Evolutionary conservation across 2,329 filamentous ascomycete genomes (phyloP).

Genomic region (Fusarium illudens): DNA sequence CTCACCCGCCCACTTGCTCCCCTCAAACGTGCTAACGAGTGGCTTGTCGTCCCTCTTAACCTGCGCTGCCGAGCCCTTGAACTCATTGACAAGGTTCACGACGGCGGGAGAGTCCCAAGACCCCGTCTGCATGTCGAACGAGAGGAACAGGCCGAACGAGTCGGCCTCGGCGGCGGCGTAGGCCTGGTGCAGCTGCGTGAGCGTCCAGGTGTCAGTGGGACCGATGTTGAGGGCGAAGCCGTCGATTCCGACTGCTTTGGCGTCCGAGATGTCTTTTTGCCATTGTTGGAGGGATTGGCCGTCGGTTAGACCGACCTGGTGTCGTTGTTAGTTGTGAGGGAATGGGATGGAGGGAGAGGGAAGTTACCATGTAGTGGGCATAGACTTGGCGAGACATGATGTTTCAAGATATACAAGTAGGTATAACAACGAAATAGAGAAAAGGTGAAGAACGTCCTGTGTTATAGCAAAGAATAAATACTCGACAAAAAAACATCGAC

Average conservation of each 20-base stretch:
- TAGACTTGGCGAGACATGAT: conserved; percentile 40
- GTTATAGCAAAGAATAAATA: neutral
- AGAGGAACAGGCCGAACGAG: conserved; percentile 50
- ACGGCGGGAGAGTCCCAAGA: conserved; percentile 42
- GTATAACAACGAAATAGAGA: neutral
- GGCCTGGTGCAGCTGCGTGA: conserved; percentile 43
- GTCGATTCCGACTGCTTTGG: conserved; percentile 50
- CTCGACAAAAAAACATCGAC: neutral
- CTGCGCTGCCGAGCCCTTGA: conserved; percentile 40
- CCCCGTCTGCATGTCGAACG: conserved; percentile 51
- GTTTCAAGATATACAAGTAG: neutral
- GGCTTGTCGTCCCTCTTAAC: conserved; percentile 45
- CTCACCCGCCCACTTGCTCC: conserved; percentile 50
- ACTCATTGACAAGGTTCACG: conserved; percentile 38
- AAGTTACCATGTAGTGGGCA: conserved; percentile 45
- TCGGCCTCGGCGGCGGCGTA: conserved; percentile 39
- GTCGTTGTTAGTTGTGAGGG: neutral
- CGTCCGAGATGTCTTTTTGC: conserved; percentile 46
- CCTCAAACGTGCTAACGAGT: conserved; percentile 63
- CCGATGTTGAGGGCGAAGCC: conserved; percentile 55
- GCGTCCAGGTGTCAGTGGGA: conserved; percentile 45
- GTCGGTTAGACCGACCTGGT: conserved; percentile 44
- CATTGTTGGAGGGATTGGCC: conserved; percentile 44
- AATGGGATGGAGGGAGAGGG: neutral
- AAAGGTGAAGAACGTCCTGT: neutral